Conservation (phyloP, 2,329 filamentous ascomycete species). For the Xylaria sp. region DNA sequence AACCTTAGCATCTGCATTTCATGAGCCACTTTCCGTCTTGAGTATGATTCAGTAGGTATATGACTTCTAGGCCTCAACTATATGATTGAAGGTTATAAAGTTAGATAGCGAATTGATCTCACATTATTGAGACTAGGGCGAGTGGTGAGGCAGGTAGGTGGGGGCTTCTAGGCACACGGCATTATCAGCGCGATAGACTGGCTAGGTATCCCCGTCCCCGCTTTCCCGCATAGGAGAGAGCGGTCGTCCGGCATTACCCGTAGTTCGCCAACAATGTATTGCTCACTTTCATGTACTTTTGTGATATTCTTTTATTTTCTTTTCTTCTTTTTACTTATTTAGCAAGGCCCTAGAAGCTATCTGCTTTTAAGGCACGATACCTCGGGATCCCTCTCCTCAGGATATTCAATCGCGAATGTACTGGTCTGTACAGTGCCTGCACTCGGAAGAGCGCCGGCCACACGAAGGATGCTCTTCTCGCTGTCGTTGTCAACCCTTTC, state of each 20-base stretch:
- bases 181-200: not conserved
- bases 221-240: constrained; percentile 17
- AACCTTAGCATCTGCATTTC: constrained; percentile 16
- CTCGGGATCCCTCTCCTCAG: constrained; percentile 15
- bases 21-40: not conserved
- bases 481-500: constrained; percentile 16
- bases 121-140: not conserved
- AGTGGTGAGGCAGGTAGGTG: not conserved
- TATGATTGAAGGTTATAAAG: not conserved
- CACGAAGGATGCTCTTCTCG: constrained; percentile 28
- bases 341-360: not conserved
- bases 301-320: no score
- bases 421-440: constrained; percentile 26
- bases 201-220: not conserved
- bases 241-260: no score
- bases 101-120: not conserved
- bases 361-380: not conserved
- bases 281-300: no score
- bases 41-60: not conserved
- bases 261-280: no score
- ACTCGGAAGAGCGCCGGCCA: not conserved
- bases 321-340: not conserved
- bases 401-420: constrained; percentile 31
- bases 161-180: not conserved
- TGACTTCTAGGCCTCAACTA: not conserved